These are phyloP conservation scores for Aspergillus ostianus DNA, from an alignment of 495 filamentous ascomycete species.

Conservation along the genomic window DNA sequence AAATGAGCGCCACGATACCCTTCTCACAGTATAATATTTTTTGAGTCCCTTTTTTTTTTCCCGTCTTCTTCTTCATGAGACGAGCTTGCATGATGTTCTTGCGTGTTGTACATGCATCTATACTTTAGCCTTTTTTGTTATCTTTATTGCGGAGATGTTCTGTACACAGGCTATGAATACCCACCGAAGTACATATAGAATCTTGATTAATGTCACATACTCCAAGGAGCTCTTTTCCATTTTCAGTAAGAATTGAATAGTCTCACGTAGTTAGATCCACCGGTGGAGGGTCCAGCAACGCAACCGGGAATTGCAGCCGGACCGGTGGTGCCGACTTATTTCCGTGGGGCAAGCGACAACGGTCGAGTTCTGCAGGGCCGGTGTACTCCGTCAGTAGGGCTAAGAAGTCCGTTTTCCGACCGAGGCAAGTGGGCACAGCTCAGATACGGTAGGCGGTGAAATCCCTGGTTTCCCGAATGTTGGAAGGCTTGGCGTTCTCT, in stretches of 20 bases:
- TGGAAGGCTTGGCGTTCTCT: background rate
- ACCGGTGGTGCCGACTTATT: background rate
- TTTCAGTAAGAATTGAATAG: background rate
- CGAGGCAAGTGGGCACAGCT: too few species aligned
- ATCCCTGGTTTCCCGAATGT: background rate
- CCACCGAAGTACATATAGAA: conserved; percentile 9
- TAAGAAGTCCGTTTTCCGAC: too few species aligned
- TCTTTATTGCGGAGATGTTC: background rate
- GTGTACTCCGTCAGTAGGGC: too few species aligned
- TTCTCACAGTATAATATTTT: conserved; percentile 7
- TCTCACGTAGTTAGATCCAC: too few species aligned
- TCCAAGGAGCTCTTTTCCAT: background rate
- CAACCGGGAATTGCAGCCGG: too few species aligned
- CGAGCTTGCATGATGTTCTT: background rate
- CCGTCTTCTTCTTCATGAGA: conserved; percentile 9
- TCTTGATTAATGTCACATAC: conserved; percentile 8
- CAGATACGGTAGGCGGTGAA: background rate
- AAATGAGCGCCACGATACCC: conserved; percentile 8
- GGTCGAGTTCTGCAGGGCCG: too few species aligned
- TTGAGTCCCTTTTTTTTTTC: conserved; percentile 13
- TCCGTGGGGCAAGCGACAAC: background rate
- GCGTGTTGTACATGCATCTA: background rate
- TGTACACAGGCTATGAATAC: conserved; percentile 8
- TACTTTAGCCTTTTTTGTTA: background rate
- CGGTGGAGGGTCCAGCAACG: too few species aligned